Conservation (phyloP, 2,329 filamentous ascomycete genomes). For the Aschersonia sp. region DNA sequence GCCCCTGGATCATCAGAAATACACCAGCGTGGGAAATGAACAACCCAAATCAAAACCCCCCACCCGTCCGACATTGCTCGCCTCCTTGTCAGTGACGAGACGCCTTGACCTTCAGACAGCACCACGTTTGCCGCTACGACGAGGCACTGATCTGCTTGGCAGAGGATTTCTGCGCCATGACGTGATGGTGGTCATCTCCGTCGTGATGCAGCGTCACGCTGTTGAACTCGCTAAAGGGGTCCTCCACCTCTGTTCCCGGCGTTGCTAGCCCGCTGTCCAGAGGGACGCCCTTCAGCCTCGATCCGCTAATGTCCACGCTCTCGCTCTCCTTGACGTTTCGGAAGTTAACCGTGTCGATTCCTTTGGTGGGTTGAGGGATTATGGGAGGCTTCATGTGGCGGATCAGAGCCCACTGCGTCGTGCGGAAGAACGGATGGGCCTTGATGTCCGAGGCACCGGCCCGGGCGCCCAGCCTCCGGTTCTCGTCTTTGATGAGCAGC, state of each 20-base stretch:
- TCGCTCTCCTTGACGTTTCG: slow-evolving; percentile 95
- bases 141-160: slow-evolving; percentile 6
- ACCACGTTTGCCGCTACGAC: slow-evolving; percentile 3
- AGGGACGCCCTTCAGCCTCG: slow-evolving; percentile 62
- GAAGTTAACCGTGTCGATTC: slow-evolving; percentile 92
- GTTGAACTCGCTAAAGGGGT: slow-evolving; percentile 98
- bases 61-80: not conserved
- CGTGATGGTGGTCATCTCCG: slow-evolving; percentile 53
- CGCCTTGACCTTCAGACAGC: not conserved
- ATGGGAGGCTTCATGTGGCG: slow-evolving; percentile 97
- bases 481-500: slow-evolving; percentile 94
- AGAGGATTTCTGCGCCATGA: not conserved
- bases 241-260: slow-evolving; percentile 64
- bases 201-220: slow-evolving; percentile 96
- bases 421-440: slow-evolving; percentile 86
- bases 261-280: slow-evolving; percentile 77
- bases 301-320: slow-evolving; percentile 70
- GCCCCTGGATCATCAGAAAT: not conserved
- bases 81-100: not conserved
- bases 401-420: slow-evolving; percentile 91
- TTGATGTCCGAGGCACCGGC: slow-evolving; percentile 97
- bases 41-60: too few relatives aligned
- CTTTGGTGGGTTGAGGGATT: slow-evolving; percentile 79
- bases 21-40: too few relatives aligned
- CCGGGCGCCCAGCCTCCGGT: slow-evolving; percentile 79